Conservation (phyloP, 257 asterid genomes). For the Solanum rostratum region DNA sequence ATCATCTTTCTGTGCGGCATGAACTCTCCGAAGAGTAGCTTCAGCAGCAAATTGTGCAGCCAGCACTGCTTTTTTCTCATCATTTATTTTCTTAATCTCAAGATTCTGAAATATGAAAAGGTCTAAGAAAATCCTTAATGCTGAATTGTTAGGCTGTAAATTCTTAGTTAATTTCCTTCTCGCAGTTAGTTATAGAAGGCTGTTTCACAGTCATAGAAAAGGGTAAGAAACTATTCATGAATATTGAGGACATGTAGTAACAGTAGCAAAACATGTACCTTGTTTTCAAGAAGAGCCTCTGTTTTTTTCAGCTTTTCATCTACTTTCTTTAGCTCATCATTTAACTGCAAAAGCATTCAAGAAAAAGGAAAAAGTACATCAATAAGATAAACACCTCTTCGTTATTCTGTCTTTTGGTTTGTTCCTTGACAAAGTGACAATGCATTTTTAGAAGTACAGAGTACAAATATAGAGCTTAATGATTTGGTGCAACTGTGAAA, state of each 20-base stretch:
- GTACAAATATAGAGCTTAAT: neutral
- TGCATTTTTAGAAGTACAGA: neutral
- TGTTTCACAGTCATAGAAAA: neutral
- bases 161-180: neutral
- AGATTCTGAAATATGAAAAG: conserved; percentile 52
- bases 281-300: conserved; percentile 65
- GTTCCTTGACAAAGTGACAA: neutral
- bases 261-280: conserved; percentile 30
- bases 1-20: conserved; percentile 88
- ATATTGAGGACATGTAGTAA: neutral
- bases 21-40: conserved; percentile 94
- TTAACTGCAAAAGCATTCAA: conserved; percentile 35
- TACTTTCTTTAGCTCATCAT: conserved; percentile 61
- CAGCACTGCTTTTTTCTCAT: conserved; percentile 73
- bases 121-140: neutral
- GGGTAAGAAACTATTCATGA: neutral
- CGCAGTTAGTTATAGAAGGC: neutral
- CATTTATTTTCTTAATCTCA: conserved; percentile 71
- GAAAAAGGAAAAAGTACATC: neutral
- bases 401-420: neutral
- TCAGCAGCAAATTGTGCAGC: conserved; percentile 96
- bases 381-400: neutral
- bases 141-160: neutral
- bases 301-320: conserved; percentile 62
- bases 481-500: neutral